These are phyloP conservation scores for Apiospora arundinis DNA, from an alignment of 2,329 filamentous ascomycete species.

Conservation along the genomic window DNA sequence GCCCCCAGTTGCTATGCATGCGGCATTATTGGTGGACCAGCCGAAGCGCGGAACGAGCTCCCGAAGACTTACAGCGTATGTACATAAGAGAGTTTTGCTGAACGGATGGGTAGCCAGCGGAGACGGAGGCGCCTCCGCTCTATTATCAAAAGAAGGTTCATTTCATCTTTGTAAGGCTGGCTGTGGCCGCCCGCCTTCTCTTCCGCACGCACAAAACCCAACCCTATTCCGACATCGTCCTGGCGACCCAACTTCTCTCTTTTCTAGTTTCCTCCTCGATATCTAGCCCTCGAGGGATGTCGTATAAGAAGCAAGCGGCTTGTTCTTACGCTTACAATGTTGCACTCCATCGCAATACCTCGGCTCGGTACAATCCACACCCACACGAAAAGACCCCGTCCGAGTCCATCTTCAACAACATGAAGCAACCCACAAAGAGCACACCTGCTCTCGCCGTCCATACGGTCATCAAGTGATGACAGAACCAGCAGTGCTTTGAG, in stretches of 20 bases:
- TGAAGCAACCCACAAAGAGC: neutral
- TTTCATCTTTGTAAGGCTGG: conserved; percentile 19
- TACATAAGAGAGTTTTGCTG: conserved; percentile 9
- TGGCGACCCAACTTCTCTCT: neutral
- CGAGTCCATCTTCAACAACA: neutral
- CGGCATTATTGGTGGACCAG: conserved; percentile 6
- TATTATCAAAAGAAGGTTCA: conserved; percentile 10
- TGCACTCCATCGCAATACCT: neutral
- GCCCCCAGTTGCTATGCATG: neutral
- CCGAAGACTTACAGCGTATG: conserved; percentile 7
- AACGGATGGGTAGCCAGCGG: neutral
- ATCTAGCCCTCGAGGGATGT: neutral
- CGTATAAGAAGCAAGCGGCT: neutral
- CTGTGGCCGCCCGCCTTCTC: conserved; percentile 8
- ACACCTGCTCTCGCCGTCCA: neutral
- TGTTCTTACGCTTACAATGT: neutral
- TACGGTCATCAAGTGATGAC: neutral
- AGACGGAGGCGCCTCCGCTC: conserved; percentile 11
- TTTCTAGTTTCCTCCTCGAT: neutral
- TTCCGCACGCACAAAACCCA: conserved; percentile 9
- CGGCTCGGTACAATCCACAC: neutral
- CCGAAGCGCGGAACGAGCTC: conserved; percentile 15
- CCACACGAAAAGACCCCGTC: neutral
- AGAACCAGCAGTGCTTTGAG: neutral
- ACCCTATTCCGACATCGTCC: conserved; percentile 11